phyloP scores from a whole-genome alignment of 2,329 filamentous ascomycete species.

The Allantophomopsis cytisporea region DNA sequence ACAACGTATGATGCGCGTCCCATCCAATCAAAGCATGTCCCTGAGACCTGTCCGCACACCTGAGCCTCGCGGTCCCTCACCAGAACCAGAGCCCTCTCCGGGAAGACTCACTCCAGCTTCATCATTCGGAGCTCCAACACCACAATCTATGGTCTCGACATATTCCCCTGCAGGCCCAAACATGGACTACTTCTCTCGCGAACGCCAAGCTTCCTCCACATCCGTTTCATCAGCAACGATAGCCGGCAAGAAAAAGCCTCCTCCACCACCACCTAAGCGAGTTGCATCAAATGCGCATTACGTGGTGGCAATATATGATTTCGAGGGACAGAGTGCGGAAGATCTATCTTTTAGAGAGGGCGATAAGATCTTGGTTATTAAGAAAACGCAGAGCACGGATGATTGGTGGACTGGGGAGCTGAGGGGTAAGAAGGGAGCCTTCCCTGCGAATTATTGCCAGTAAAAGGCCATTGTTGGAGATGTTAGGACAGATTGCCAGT shows the following conservation, averaged over 20 bases:
- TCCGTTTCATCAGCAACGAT: constrained; percentile 1
- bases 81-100: constrained; percentile 9
- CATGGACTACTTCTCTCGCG: constrained; percentile 17
- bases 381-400: constrained; percentile 66
- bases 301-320: constrained; percentile 64
- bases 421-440: constrained; percentile 52
- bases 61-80: constrained; percentile 4
- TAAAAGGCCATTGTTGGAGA: constrained; percentile 1
- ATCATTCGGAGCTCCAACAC: constrained; percentile 9
- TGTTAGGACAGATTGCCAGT: too few species aligned
- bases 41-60: background rate
- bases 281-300: constrained; percentile 31
- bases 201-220: constrained; percentile 14
- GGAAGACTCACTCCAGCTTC: constrained; percentile 8
- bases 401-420: constrained; percentile 85
- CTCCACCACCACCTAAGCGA: constrained; percentile 54
- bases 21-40: constrained; percentile 6
- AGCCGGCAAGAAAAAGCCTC: constrained; percentile 58
- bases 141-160: constrained; percentile 8
- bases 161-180: constrained; percentile 12
- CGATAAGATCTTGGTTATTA: constrained; percentile 62
- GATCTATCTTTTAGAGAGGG: constrained; percentile 67
- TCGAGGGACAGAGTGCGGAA: constrained; percentile 52
- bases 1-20: constrained; percentile 10
- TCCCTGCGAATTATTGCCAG: constrained; percentile 75